These are phyloP conservation scores for Sporothrix phasma DNA, from an alignment of 2,329 filamentous ascomycete species.

Conservation along the genomic window DNA sequence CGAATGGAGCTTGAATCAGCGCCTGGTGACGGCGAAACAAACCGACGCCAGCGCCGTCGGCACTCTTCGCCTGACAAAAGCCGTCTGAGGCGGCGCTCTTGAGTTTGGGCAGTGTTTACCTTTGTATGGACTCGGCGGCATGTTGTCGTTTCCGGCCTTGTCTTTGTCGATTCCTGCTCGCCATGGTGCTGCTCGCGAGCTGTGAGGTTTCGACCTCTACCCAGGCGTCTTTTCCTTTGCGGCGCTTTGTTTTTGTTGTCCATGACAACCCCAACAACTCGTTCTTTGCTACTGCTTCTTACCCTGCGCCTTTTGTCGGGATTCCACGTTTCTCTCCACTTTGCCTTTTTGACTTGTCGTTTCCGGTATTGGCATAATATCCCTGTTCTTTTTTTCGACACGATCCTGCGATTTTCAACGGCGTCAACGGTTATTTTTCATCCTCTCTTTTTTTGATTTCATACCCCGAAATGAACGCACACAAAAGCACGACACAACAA, in stretches of 20 bases:
- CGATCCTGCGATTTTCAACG: constrained; percentile 19
- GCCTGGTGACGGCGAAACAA: not conserved
- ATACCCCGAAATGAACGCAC: constrained; percentile 21
- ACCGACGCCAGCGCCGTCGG: not conserved
- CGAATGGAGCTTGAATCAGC: not conserved
- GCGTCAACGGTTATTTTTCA: constrained; percentile 24
- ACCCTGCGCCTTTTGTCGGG: not conserved
- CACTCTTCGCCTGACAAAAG: not conserved
- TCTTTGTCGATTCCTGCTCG: not conserved
- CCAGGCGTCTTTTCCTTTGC: not conserved
- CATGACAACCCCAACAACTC: not conserved
- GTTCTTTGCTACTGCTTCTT: not conserved
- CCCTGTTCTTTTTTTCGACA: not conserved
- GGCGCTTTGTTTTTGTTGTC: not conserved
- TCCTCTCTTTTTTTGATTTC: constrained; percentile 20
- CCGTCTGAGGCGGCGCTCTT: not conserved
- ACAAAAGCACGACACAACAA: constrained; percentile 15
- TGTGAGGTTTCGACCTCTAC: not conserved
- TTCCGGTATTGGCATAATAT: constrained; percentile 16
- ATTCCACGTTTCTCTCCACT: not conserved
- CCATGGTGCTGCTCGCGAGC: not conserved
- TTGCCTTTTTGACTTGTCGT: not conserved
- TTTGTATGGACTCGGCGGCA: too few relatives aligned
- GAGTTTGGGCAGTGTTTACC: too few relatives aligned
- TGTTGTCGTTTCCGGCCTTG: not conserved